Evolutionary conservation across 768 basidiomycete species (phyloP).

Genomic region (Suillus fuscotomentosus): DNA sequence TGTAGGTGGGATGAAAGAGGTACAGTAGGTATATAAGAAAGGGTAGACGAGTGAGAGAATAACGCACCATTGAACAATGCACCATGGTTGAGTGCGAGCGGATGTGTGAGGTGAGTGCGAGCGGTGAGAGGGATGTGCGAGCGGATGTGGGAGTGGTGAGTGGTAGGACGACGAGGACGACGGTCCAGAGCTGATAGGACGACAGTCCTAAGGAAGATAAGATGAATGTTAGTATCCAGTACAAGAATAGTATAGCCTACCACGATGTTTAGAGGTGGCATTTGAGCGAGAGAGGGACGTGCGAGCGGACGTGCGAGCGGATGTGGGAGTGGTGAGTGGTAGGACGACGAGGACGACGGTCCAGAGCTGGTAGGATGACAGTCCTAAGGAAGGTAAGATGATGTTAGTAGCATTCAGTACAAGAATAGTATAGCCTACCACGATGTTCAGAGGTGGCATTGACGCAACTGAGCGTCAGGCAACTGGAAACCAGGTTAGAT

Average conservation of each 20-base stretch:
- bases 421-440: conserved; percentile 75
- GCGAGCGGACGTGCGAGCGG: too few relatives aligned
- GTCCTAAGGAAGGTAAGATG: conserved; percentile 66
- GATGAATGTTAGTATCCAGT: conserved; percentile 90
- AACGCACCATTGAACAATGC: too few relatives aligned
- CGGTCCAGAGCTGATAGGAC: too few relatives aligned
- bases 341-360: conserved; percentile 79
- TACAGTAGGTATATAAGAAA: too few relatives aligned
- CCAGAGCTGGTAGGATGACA: conserved; percentile 62
- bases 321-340: conserved; percentile 31
- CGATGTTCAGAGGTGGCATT: conserved; percentile 49
- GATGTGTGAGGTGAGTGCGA: too few relatives aligned
- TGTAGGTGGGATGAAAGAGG: too few relatives aligned
- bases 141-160: conserved; percentile 23
- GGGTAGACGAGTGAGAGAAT: too few relatives aligned
- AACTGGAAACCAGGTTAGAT: too few relatives aligned
- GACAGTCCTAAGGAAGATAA: conserved; percentile 63
- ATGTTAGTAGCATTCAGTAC: conserved; percentile 91
- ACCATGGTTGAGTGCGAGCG: too few relatives aligned
- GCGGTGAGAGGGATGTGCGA: too few relatives aligned
- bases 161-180: conserved; percentile 51
- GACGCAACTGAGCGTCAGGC: conserved; percentile 14
- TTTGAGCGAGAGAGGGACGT: conserved; percentile 8
- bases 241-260: conserved; percentile 80
- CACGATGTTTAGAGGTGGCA: conserved; percentile 52